Evolutionary conservation across 148 eudicot species (phyloP), one percentile per base, ranked within the genome.

Genomic region (Silene uniflora): DNA sequence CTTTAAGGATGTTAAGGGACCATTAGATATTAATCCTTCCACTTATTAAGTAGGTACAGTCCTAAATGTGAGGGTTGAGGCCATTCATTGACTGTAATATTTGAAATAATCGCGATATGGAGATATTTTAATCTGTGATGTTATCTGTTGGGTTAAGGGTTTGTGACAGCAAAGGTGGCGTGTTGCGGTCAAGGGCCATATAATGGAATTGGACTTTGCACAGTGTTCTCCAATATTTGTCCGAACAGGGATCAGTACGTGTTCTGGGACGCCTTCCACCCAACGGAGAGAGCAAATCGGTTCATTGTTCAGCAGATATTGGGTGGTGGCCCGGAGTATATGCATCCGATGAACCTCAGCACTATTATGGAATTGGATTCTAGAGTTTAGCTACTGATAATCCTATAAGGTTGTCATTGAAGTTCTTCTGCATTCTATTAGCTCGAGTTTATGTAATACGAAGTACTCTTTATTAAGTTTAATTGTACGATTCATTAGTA

Each of bases 141-240:
- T 42, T 12, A 3, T 27, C 8, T 64, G 17, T 19, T 0, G 14
- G 60, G 25, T 22, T 64, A 67, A 84, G 87, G 87, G 13, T 84
- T 84, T 19, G 81, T 64, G 66, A 84, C 84, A 39, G 76, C 87
- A 18, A 84, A 81, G 78, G 74, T 79, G 14, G 87, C 87, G 58
- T 84, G 87, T 6, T 84, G 87, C 24, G 87, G 87, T 7, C 87
- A 84, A 79, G 87, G 87, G 49, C 87, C 87, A 13, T 78, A 81
- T 72, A 84, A 84, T 65, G 87, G 87, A 32, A 13, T 84, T 1
- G 87, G 87, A 58, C n/a, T 84, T 7, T 84, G 87, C 75, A 78
- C 84, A 0, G 64, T 62, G 64, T 17, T 81, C 27, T 85, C 88
- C 0, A 72, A 75, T 71, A 29, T 85, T 39, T 85, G 88, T 58